Evolutionary conservation across 108 stramenopile genomes (phyloP).

Genomic region (Schizochytrium sp.): DNA sequence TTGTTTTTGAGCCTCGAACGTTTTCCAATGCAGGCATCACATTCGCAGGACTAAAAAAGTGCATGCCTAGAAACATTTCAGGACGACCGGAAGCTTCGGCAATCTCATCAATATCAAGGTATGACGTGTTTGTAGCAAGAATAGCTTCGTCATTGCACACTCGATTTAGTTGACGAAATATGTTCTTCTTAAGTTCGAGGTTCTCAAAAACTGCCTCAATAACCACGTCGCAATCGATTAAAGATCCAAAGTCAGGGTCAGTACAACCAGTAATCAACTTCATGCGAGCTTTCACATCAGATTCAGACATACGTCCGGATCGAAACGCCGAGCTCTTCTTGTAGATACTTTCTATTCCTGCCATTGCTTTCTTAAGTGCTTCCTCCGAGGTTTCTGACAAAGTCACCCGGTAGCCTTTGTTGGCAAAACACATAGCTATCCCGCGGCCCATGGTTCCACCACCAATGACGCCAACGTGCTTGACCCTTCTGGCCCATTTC

Average conservation of each 20-base stretch:
- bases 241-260: conserved; percentile 69
- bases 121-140: conserved; percentile 87
- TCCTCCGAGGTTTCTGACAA: conserved; percentile 81
- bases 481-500: neutral
- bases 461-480: conserved; percentile 87
- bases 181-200: conserved; percentile 88
- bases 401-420: conserved; percentile 85
- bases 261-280: neutral
- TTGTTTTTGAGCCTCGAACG: conserved; percentile 81
- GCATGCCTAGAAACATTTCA: conserved; percentile 87
- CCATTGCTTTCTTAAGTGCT: conserved; percentile 66
- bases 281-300: conserved; percentile 41
- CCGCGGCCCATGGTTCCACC: conserved; percentile 98
- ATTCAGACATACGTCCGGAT: conserved; percentile 65
- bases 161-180: conserved; percentile 83
- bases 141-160: conserved; percentile 75
- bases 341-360: conserved; percentile 43
- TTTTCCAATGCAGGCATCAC: conserved; percentile 95
- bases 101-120: conserved; percentile 92
- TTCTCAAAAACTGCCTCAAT: conserved; percentile 97
- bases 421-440: conserved; percentile 92
- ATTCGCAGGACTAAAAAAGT: conserved; percentile 95
- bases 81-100: conserved; percentile 72
- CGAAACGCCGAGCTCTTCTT: conserved; percentile 65
- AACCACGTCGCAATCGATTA: conserved; percentile 80